These are phyloP conservation scores for Fusarium fracticaudum DNA, from an alignment of 2,329 filamentous ascomycete species.

Conservation along the genomic window DNA sequence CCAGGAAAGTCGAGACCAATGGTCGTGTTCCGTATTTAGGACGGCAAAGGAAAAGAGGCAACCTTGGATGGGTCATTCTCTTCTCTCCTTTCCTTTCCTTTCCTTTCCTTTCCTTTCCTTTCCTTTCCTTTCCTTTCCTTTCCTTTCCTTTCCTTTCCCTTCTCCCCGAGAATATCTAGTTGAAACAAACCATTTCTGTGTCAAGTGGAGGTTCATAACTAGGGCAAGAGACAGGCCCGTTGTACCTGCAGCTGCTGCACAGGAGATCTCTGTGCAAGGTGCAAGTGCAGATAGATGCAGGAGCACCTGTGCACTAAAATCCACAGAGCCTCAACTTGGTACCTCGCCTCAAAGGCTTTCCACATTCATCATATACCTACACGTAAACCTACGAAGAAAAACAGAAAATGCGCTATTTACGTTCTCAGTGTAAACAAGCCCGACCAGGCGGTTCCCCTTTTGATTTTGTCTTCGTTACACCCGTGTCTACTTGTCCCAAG, in stretches of 20 bases:
- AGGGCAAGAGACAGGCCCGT: neutral
- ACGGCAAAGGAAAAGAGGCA: neutral
- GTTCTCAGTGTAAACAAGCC: neutral
- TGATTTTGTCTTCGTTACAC: neutral
- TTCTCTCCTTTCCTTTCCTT: slow-evolving; percentile 1
- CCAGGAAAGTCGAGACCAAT: slow-evolving; percentile 6
- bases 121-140: slow-evolving; percentile 3
- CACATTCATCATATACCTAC: neutral
- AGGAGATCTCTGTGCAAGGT: slow-evolving; percentile 14
- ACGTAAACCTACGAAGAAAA: neutral
- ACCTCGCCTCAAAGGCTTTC: neutral
- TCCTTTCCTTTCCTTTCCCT: slow-evolving; percentile 3
- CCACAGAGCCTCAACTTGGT: neutral
- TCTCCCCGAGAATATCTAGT: slow-evolving; percentile 9
- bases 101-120: slow-evolving; percentile 3
- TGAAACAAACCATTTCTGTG: slow-evolving; percentile 25
- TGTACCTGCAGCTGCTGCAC: slow-evolving; percentile 10
- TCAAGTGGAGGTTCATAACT: slow-evolving; percentile 19
- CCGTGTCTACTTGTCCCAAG: neutral
- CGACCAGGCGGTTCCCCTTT: neutral
- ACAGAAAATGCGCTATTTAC: neutral
- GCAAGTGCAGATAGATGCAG: slow-evolving; percentile 1
- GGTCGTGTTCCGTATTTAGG: slow-evolving; percentile 19
- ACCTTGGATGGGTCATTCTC: slow-evolving; percentile 4
- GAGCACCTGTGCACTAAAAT: slow-evolving; percentile 1